These are phyloP conservation scores for Exidia glandulosa DNA, from an alignment of 768 basidiomycete species.

Conservation along the genomic window DNA sequence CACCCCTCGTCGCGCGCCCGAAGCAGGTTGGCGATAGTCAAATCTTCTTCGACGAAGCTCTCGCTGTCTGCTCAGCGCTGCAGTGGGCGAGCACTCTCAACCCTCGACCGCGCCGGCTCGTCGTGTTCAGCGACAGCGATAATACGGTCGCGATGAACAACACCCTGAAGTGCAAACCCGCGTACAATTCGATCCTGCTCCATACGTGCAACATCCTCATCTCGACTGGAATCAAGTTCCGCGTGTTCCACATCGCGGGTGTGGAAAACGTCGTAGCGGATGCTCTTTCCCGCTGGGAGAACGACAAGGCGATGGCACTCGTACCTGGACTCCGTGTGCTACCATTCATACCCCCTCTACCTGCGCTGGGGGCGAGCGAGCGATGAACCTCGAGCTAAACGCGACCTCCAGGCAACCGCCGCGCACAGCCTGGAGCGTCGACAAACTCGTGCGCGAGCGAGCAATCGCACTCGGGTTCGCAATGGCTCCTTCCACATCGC, in stretches of 20 bases:
- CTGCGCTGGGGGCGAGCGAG: conserved; percentile 7
- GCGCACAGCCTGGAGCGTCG: conserved; percentile 22
- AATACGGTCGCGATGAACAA: conserved; percentile 27
- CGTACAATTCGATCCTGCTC: conserved; percentile 17
- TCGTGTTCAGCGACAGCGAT: conserved; percentile 19
- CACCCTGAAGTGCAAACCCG: conserved; percentile 10
- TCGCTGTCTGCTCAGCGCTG: background rate
- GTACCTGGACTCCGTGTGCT: conserved; percentile 3
- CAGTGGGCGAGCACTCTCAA: background rate
- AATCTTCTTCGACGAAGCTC: conserved; percentile 10
- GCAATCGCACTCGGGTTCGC: conserved; percentile 22
- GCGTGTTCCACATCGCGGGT: conserved; percentile 16
- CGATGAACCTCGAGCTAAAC: conserved; percentile 7
- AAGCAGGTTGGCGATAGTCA: background rate
- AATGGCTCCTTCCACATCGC: conserved; percentile 14
- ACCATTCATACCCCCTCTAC: conserved; percentile 10
- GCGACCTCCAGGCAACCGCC: conserved; percentile 17
- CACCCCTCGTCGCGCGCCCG: background rate
- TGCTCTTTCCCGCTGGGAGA: conserved; percentile 8
- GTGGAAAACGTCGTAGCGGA: conserved; percentile 12
- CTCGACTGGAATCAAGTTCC: conserved; percentile 4
- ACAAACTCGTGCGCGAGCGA: conserved; percentile 21
- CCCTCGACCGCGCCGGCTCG: conserved; percentile 4
- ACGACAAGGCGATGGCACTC: background rate
- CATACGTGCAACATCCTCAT: conserved; percentile 12